Base-by-base conservation (phyloP, 1,284 basidiomycete species). In the Cystobasidium slooffiae region DNA sequence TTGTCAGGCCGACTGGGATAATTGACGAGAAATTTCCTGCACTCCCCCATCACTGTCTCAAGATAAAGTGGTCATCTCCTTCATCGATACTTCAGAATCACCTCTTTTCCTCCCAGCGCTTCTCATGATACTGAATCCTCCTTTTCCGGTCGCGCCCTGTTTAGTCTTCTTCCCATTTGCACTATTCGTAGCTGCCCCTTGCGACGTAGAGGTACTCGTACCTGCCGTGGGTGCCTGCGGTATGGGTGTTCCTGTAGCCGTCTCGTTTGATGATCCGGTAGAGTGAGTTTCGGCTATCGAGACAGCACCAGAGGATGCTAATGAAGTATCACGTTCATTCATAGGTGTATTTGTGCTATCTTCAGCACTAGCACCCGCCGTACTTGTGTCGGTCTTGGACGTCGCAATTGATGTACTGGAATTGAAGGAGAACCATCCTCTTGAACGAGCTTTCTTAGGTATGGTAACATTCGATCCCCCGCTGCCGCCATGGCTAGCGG, bases 41-140 rank as follows among this genome's bases (percentile, higher is more conserved):
- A 31, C 31, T 31, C 31, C 5, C 31, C 31, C 31, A 5, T 31
- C 31, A 31, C 31, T 31, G 31, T 31, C 31, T 31, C 31, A 53
- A 41, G 24, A 56, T 18, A 47, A 16, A 51, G 47, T 31, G 4
- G 64, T 41, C 64, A 73, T 73, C 8, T 73, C 70, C 62, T 73
- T 73, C 62, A 73, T 64, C 31, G 70, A 73, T 16, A 73, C 70
- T 52, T 73, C 70, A 0, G 70, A 73, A 66, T 73, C 70, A 9
- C 70, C 70, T 20, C 70, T 53, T 37, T 66, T 73, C 24, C 70
- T 53, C 10, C 70, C 70, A 37, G 62, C 62, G 22, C 39, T 53
- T n/a, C 44, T 64, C 43, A 65, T 39, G 39, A 73, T 64, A 31
- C 51, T 66, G 16, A 66, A 52, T 7, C 64, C 64, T n/a, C 64